These are phyloP conservation scores for Microbotryum intermedium DNA, from an alignment of 1,284 basidiomycete species.

Conservation along the genomic window DNA sequence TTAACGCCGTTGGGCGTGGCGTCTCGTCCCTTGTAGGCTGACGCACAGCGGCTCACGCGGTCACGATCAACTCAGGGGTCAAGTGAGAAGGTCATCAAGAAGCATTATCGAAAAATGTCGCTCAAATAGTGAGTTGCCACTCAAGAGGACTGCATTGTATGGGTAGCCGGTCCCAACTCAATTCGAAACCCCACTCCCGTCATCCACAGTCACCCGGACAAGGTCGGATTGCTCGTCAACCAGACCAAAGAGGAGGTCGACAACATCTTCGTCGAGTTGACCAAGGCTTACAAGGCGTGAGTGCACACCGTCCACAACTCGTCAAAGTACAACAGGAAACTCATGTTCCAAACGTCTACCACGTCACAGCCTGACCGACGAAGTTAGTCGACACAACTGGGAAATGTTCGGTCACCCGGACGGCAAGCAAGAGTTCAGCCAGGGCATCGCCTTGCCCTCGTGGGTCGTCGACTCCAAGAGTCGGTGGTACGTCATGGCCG, in stretches of 20 bases:
- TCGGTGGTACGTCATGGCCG: slow-evolving; percentile 78
- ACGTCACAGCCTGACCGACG: slow-evolving; percentile 69
- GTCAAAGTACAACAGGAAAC: background rate
- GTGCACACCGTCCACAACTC: slow-evolving; percentile 30
- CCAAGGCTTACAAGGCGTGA: slow-evolving; percentile 95
- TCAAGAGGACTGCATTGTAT: too few species aligned
- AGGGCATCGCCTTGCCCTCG: slow-evolving; percentile 90
- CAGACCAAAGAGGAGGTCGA: slow-evolving; percentile 85
- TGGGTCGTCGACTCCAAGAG: slow-evolving; percentile 93
- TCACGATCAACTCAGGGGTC: slow-evolving; percentile 44
- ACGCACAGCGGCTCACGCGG: too few species aligned
- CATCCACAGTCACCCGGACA: slow-evolving; percentile 79
- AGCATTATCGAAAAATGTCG: slow-evolving; percentile 91
- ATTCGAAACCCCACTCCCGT: background rate
- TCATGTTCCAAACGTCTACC: background rate
- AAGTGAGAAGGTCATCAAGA: slow-evolving; percentile 87
- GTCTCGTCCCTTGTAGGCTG: background rate
- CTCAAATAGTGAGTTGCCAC: slow-evolving; percentile 61
- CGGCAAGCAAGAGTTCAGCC: slow-evolving; percentile 85
- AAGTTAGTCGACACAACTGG: slow-evolving; percentile 83
- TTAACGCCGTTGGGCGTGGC: too few species aligned
- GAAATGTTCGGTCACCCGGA: slow-evolving; percentile 92
- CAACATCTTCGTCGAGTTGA: slow-evolving; percentile 81
- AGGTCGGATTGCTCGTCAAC: slow-evolving; percentile 70
- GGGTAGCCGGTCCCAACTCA: too few species aligned